phyloP scores from a whole-genome alignment of 2,329 filamentous ascomycete species.

The Chlorencoelia australis region DNA sequence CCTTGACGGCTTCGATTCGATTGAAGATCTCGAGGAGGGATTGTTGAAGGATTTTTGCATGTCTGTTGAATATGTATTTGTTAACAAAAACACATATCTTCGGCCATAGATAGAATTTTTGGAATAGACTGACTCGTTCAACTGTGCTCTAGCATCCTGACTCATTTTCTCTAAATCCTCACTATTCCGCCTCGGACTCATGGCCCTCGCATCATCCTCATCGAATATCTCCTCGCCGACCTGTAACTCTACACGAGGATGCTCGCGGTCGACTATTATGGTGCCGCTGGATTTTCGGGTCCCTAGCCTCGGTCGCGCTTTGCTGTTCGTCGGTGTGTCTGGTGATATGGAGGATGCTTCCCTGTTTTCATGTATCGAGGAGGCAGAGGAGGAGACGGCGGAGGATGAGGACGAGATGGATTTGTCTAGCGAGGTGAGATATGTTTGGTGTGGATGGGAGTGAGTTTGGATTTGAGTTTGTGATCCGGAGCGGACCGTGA shows the following conservation, averaged over 20 bases:
- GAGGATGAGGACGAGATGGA: too few relatives aligned
- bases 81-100: slow-evolving; percentile 3
- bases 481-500: too few relatives aligned
- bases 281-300: slow-evolving; percentile 73
- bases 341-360: too few relatives aligned
- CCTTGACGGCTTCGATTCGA: slow-evolving; percentile 86
- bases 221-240: slow-evolving; percentile 60
- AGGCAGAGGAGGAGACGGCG: too few relatives aligned
- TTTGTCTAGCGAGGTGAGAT: too few relatives aligned
- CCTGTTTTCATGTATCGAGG: too few relatives aligned
- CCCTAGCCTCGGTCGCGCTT: slow-evolving; percentile 60
- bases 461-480: too few relatives aligned
- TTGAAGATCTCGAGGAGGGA: slow-evolving; percentile 84
- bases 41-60: slow-evolving; percentile 80
- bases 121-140: slow-evolving; percentile 39
- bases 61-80: slow-evolving; percentile 40
- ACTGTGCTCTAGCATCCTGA: slow-evolving; percentile 63
- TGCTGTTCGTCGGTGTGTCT: too few relatives aligned
- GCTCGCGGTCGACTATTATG: slow-evolving; percentile 72
- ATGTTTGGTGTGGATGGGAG: too few relatives aligned
- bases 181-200: slow-evolving; percentile 86
- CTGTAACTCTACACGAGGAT: slow-evolving; percentile 59
- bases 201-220: slow-evolving; percentile 80
- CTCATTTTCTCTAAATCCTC: slow-evolving; percentile 85
- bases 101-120: too few relatives aligned